A percentile compares a stretch with the other conserved stretches of the same genome.
phyloP scores from a whole-genome alignment of 768 basidiomycete genomes.

The Boletus insuetus region DNA sequence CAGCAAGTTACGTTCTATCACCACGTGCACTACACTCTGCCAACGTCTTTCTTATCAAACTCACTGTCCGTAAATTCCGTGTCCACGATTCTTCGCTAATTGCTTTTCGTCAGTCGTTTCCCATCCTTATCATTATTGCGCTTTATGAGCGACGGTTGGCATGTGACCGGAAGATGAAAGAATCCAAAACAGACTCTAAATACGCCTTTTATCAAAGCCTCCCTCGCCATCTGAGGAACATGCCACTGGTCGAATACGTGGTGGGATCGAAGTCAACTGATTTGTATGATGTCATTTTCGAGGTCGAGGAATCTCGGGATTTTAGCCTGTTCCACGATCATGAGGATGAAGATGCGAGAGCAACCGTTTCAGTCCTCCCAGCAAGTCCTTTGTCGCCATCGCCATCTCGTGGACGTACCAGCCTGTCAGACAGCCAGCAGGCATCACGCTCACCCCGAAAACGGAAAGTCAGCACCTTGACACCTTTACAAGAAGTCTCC shows the following conservation, averaged over 20 bases:
- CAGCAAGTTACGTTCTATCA: constrained; percentile 69
- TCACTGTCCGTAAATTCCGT: constrained; percentile 52
- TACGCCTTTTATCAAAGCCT: constrained; percentile 60
- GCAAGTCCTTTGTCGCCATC: constrained; percentile 11
- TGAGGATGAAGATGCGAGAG: constrained; percentile 39
- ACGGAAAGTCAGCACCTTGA: constrained; percentile 29
- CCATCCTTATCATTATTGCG: constrained; percentile 71
- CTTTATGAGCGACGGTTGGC: constrained; percentile 75
- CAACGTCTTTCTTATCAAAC: constrained; percentile 83
- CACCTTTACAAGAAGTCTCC: constrained; percentile 28
- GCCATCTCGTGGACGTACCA: neutral
- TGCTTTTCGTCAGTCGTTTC: constrained; percentile 53
- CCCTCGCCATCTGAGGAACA: constrained; percentile 67
- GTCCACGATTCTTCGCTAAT: neutral
- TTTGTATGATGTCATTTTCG: constrained; percentile 77
- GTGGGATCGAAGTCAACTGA: constrained; percentile 68
- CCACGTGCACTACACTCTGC: constrained; percentile 77
- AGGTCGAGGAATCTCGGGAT: constrained; percentile 53
- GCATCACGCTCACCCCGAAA: constrained; percentile 9
- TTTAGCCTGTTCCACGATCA: constrained; percentile 50
- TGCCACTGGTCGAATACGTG: constrained; percentile 73
- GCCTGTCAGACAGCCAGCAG: constrained; percentile 9
- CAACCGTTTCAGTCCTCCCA: constrained; percentile 6
- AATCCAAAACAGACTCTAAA: constrained; percentile 50
- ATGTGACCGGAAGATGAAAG: constrained; percentile 47